phyloP scores from a whole-genome alignment of 768 basidiomycete species.

The Pisolithus tinctorius region DNA sequence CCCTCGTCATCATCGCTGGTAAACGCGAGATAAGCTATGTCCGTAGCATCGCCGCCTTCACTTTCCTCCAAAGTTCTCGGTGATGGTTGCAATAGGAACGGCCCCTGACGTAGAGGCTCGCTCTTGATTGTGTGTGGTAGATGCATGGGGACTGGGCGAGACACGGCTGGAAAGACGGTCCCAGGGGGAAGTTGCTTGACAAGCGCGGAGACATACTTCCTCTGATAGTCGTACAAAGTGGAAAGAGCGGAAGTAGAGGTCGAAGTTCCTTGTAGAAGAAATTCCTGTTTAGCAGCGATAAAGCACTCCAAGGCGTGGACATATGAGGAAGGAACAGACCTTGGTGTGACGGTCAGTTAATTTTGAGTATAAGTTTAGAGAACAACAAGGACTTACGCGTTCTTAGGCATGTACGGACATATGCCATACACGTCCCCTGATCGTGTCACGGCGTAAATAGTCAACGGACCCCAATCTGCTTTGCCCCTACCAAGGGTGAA shows the following conservation, averaged over 20 bases:
- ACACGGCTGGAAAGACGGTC: constrained; percentile 53
- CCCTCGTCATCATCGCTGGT: constrained; percentile 41
- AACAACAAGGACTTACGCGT: constrained; percentile 52
- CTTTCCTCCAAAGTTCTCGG: constrained; percentile 64
- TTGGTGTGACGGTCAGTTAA: constrained; percentile 19
- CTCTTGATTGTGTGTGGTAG: constrained; percentile 62
- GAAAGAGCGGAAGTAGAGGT: constrained; percentile 44
- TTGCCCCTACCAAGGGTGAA: constrained; percentile 82
- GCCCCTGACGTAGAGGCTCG: constrained; percentile 69
- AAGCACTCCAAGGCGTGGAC: constrained; percentile 77
- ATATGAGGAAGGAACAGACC: constrained; percentile 72
- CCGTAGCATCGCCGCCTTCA: constrained; percentile 74
- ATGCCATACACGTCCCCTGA: constrained; percentile 89
- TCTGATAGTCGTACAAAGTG: constrained; percentile 75
- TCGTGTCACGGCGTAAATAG: constrained; percentile 78
- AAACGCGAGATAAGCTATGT: constrained; percentile 67
- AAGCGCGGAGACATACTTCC: constrained; percentile 72
- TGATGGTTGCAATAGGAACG: constrained; percentile 85
- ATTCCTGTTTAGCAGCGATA: constrained; percentile 81
- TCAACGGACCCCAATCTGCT: constrained; percentile 89
- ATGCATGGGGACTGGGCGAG: constrained; percentile 57
- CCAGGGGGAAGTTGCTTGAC: constrained; percentile 70
- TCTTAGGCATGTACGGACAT: constrained; percentile 87
- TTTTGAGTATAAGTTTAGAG: neutral
- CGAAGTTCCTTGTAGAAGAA: constrained; percentile 47